phyloP scores from a whole-genome alignment of 2,329 filamentous ascomycete species.

The Phyllosticta paracitricarpa region DNA sequence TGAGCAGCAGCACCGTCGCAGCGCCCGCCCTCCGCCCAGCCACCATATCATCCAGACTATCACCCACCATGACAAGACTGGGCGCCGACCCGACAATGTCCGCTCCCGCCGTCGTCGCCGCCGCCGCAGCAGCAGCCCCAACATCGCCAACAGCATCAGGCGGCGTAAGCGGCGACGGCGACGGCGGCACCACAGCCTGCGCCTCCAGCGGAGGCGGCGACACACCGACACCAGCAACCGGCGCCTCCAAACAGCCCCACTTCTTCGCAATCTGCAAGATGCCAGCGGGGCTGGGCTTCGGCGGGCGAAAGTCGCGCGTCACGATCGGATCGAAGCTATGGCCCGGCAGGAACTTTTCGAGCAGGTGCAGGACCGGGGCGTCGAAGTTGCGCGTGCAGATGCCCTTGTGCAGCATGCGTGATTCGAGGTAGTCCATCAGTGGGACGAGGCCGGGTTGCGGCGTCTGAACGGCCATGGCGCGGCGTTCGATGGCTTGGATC shows the following conservation, averaged over 20 bases:
- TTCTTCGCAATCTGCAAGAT: slow-evolving; percentile 72
- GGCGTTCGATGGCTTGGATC: slow-evolving; percentile 69
- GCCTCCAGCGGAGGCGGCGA: background rate
- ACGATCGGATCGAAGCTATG: slow-evolving; percentile 68
- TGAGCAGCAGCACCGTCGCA: slow-evolving; percentile 78
- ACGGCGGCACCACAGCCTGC: background rate
- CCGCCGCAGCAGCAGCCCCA: background rate
- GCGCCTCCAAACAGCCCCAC: slow-evolving; percentile 46
- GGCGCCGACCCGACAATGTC: slow-evolving; percentile 5
- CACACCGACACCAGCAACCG: background rate
- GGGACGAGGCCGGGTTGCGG: slow-evolving; percentile 69
- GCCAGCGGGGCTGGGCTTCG: slow-evolving; percentile 81
- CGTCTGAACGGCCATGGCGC: slow-evolving; percentile 68
- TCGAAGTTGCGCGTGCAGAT: slow-evolving; percentile 96
- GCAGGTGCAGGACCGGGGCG: slow-evolving; percentile 61
- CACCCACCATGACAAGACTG: slow-evolving; percentile 43
- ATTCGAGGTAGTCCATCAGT: slow-evolving; percentile 76
- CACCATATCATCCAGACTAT: slow-evolving; percentile 83
- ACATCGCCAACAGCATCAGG: background rate
- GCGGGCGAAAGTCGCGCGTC: slow-evolving; percentile 70
- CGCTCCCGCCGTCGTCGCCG: slow-evolving; percentile 19
- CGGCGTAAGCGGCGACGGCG: slow-evolving; percentile 21
- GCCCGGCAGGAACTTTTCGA: slow-evolving; percentile 61
- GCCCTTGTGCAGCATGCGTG: slow-evolving; percentile 57
- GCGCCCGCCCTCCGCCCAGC: slow-evolving; percentile 76